Conservation (phyloP, 2,329 filamentous ascomycete species). For the Penicillium sp. region DNA sequence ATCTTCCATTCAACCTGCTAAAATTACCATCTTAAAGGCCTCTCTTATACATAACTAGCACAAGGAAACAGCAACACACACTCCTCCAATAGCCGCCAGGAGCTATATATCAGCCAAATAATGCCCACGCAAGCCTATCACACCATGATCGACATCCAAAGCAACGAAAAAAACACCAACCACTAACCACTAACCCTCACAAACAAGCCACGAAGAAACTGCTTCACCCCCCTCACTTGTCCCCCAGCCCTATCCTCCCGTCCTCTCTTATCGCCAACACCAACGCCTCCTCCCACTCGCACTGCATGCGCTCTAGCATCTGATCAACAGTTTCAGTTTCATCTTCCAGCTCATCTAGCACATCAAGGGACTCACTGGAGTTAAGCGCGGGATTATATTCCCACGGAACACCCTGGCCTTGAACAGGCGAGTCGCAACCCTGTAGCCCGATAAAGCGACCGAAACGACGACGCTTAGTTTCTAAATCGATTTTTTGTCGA, state of each 20-base stretch:
- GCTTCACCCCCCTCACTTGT: not conserved
- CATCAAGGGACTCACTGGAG: not conserved
- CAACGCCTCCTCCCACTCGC: slow-evolving; percentile 31
- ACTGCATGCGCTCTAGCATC: slow-evolving; percentile 22
- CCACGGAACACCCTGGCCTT: not conserved
- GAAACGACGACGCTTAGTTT: slow-evolving; percentile 40
- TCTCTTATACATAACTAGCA: no score
- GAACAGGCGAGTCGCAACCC: slow-evolving; percentile 13
- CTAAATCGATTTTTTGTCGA: slow-evolving; percentile 26
- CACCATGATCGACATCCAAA: no score
- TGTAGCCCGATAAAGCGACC: slow-evolving; percentile 43
- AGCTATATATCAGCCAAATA: no score
- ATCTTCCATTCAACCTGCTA: no score
- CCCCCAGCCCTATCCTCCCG: not conserved
- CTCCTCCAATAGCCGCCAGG: no score
- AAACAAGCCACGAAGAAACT: no score
- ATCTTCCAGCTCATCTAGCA: not conserved
- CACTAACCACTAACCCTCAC: no score
- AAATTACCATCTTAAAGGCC: no score
- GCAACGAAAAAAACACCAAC: no score
- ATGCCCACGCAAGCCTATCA: no score
- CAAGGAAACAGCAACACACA: no score
- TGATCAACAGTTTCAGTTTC: slow-evolving; percentile 6
- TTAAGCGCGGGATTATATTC: not conserved
- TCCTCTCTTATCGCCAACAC: slow-evolving; percentile 22